Base-by-base conservation (phyloP, 257 asterid species). In the Gentiana macrophylla region DNA sequence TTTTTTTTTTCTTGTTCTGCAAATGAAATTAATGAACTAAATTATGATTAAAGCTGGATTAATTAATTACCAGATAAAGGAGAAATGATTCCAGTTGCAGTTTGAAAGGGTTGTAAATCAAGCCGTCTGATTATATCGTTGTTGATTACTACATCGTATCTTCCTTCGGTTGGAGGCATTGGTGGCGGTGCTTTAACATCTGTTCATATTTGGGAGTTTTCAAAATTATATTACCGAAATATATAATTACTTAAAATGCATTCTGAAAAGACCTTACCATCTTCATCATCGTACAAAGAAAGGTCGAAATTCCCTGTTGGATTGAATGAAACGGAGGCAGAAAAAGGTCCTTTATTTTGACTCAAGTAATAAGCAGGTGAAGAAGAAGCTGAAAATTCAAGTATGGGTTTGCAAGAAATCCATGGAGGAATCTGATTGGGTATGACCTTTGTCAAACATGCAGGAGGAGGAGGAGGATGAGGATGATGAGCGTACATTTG, bases 281-380 rank as follows among this genome's bases (percentile, higher is more conserved):
- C 65, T 67, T 83, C 82, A 4, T 78, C 92, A 4, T 87, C 94
- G 61, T 47, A 79, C 0, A 88, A 56, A 46, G 96, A 63, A 49
- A 88, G 81, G 75, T 88, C 90, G 65, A 59, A 77, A 60, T 76
- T 77, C 8, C 96, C 94, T 1, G 93, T 75, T 8, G 96, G 94
- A 79, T 88, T 80, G 67, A 77, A 84, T 6, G 92, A 74, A n/a
- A 87, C 92, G 2, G 77, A 62, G 45, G 62, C 76, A 46, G 80
- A 32, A 64, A 72, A 62, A 15, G 62, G 73, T 56, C 78, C 65
- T 34, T 62, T 76, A 24, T 62, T 60, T 60, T 52, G 70, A 46
- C 11, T 50, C 1, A 33, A 50, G 13, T 35, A 69, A 32, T n/a
- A 57, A 36, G 63, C 65, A 12, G 63, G 2, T 53, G 59, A 62